Conservation (phyloP, 176 grass and related monocot genomes). For the Pontederia paniculata region DNA sequence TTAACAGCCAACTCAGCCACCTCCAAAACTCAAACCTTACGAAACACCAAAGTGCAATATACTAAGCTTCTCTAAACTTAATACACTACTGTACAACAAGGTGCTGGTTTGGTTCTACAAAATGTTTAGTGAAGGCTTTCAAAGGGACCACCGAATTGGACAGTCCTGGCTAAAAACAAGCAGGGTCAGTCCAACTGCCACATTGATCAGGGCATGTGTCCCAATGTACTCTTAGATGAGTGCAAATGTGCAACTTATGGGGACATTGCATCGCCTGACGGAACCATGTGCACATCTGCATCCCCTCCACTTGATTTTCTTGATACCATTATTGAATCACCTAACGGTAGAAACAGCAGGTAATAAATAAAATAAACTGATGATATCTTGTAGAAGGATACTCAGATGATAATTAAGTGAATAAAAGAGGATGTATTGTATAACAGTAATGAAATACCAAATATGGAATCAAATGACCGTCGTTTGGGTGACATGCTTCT, state of each 20-base stretch:
- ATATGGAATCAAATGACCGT: conserved; percentile 2
- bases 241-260: conserved; percentile 28
- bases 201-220: conserved; percentile 23
- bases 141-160: conserved; percentile 18
- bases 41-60: no score
- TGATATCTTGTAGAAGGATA: not conserved
- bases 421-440: not conserved
- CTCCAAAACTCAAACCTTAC: no score
- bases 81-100: conserved; percentile 74
- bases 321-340: conserved; percentile 43
- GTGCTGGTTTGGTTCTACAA: conserved; percentile 48
- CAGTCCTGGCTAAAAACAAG: conserved; percentile 71
- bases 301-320: conserved; percentile 51
- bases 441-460: not conserved
- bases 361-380: conserved; percentile 16
- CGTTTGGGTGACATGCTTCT: conserved; percentile 2
- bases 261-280: conserved; percentile 65
- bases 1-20: no score
- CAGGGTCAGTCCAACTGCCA: conserved; percentile 42
- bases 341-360: conserved; percentile 31
- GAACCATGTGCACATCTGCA: conserved; percentile 52
- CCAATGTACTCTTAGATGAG: conserved; percentile 17
- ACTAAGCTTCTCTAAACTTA: not conserved
- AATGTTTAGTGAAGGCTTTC: conserved; percentile 10
- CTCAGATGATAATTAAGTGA: not conserved